Conservation (phyloP, 1,284 basidiomycete species). For the Puccinia hordei region DNA sequence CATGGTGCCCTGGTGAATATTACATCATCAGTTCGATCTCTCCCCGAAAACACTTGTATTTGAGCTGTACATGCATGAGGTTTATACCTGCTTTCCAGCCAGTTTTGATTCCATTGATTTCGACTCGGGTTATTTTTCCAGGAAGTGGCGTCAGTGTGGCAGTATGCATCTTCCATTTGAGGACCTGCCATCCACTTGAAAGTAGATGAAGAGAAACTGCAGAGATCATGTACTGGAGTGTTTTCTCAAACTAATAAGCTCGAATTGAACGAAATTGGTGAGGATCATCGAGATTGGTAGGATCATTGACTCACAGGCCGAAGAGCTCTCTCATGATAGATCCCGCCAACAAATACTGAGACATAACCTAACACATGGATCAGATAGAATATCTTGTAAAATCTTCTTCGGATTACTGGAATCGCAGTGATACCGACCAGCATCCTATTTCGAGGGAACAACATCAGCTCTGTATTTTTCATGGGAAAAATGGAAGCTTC, state of each 20-base stretch:
- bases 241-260: conserved; percentile 2
- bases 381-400: conserved; percentile 36
- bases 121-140: conserved; percentile 43
- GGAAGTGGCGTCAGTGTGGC: conserved; percentile 44
- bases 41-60: neutral
- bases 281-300: too few relatives aligned
- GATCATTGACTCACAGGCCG: conserved; percentile 26
- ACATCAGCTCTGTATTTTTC: neutral
- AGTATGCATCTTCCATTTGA: conserved; percentile 28
- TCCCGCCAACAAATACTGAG: conserved; percentile 24
- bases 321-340: conserved; percentile 36
- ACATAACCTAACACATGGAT: conserved; percentile 44
- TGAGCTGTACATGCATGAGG: neutral
- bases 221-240: conserved; percentile 33
- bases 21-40: neutral
- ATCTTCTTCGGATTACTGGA: conserved; percentile 25
- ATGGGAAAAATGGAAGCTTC: neutral
- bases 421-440: conserved; percentile 33
- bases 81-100: conserved; percentile 49
- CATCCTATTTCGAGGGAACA: conserved; percentile 12
- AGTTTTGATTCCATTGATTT: conserved; percentile 37
- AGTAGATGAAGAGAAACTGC: conserved; percentile 31
- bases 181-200: conserved; percentile 37
- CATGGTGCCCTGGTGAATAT: conserved; percentile 39
- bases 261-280: neutral